These are phyloP conservation scores for Eucalyptus fibrosa DNA, from an alignment of 345 rosid species.

Conservation along the genomic window DNA sequence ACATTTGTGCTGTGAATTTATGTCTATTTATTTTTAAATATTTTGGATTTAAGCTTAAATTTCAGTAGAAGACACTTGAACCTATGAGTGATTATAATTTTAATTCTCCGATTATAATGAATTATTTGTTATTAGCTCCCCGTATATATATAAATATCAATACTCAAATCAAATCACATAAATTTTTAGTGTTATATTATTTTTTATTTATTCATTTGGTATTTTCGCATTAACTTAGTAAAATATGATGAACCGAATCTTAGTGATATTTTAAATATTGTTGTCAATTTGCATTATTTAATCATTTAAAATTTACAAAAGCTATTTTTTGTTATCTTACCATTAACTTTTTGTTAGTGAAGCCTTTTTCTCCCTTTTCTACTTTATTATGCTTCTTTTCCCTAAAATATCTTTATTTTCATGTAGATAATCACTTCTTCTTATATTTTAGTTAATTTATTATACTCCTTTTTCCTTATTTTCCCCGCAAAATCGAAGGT, in stretches of 20 bases:
- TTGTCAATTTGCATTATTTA: not conserved
- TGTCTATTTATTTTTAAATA: too few relatives aligned
- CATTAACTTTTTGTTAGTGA: not conserved
- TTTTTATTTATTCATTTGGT: too few relatives aligned
- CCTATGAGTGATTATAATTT: too few relatives aligned
- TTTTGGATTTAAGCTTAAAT: too few relatives aligned
- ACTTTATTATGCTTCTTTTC: not conserved
- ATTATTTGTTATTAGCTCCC: rapidly evolving
- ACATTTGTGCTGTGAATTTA: rapidly evolving
- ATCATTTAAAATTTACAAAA: not conserved
- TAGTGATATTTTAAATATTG: not conserved
- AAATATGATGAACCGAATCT: not conserved
- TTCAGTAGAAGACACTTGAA: too few relatives aligned
- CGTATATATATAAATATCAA: rapidly evolving
- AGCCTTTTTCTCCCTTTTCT: not conserved
- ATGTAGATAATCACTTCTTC: not conserved
- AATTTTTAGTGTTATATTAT: too few relatives aligned
- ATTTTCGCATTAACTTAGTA: too few relatives aligned
- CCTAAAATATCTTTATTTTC: not conserved
- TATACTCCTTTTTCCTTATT: not conserved
- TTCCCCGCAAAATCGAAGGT: rapidly evolving
- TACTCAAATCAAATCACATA: too few relatives aligned
- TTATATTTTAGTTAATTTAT: slow-evolving; percentile 25
- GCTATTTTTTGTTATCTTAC: not conserved
- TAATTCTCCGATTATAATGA: rapidly evolving